Conservation (phyloP, 2,329 filamentous ascomycete genomes). For the Botrytis pseudocinerea region DNA sequence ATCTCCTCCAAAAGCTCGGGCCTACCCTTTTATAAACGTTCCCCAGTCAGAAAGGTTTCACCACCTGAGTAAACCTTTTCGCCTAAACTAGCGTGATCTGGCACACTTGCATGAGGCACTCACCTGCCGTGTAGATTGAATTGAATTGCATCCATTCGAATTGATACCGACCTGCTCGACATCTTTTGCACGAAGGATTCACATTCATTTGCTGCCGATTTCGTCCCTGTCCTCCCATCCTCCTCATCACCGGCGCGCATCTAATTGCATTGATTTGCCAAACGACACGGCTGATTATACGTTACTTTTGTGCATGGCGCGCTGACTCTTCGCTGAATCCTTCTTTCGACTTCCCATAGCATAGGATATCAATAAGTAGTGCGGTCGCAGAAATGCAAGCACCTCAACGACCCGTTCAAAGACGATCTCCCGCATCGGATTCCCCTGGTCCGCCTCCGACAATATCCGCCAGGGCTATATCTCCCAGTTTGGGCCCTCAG, state of each 20-base stretch:
- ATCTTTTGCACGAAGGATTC: slow-evolving; percentile 2
- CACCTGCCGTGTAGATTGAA: slow-evolving; percentile 13
- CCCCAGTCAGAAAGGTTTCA: slow-evolving; percentile 19
- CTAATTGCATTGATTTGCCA: neutral
- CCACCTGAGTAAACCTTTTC: slow-evolving; percentile 16
- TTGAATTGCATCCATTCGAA: neutral
- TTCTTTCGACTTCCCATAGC: slow-evolving; percentile 1
- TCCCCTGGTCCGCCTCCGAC: slow-evolving; percentile 55
- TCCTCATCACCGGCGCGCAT: neutral
- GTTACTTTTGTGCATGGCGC: slow-evolving; percentile 16
- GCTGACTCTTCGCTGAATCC: slow-evolving; percentile 25
- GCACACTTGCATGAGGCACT: slow-evolving; percentile 19
- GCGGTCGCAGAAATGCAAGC: slow-evolving; percentile 50
- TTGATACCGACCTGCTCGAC: neutral
- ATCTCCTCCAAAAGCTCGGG: slow-evolving; percentile 1
- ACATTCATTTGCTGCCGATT: neutral
- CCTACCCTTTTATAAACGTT: neutral
- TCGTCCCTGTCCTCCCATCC: no score
- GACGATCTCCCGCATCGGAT: slow-evolving; percentile 64
- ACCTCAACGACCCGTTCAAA: slow-evolving; percentile 57
- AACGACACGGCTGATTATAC: neutral
- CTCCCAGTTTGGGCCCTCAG: slow-evolving; percentile 55
- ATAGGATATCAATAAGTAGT: slow-evolving; percentile 6
- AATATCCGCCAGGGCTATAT: slow-evolving; percentile 58
- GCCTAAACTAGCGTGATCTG: slow-evolving; percentile 20